Evolutionary conservation across 352 stramenopile species (phyloP).

Genomic region (Plasmopara halstedii): DNA sequence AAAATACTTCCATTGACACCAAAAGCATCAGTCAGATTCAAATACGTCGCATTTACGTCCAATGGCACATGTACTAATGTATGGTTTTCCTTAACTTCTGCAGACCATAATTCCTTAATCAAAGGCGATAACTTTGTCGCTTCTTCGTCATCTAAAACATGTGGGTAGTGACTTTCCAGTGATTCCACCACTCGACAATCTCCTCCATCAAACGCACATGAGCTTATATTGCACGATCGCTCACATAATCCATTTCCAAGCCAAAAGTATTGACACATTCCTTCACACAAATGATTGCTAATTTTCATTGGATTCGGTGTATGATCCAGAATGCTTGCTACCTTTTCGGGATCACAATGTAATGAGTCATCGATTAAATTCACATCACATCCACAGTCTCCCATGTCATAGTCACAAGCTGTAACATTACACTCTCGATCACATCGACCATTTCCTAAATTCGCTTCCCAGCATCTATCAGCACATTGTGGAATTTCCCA

Average conservation of each 20-base stretch:
- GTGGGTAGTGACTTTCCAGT: constrained; percentile 7
- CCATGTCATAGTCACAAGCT: constrained; percentile 89
- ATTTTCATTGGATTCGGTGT: constrained; percentile 38
- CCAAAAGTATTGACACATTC: constrained; percentile 68
- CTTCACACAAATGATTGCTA: constrained; percentile 55
- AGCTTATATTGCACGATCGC: constrained; percentile 64
- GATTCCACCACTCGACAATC: constrained; percentile 49
- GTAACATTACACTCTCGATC: constrained; percentile 86
- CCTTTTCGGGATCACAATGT: constrained; percentile 49
- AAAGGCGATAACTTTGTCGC: constrained; percentile 19
- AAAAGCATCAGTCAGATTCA: constrained; percentile 63
- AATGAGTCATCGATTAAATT: constrained; percentile 33
- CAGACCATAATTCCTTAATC: constrained; percentile 34
- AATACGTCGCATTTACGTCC: constrained; percentile 48
- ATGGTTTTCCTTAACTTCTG: constrained; percentile 38
- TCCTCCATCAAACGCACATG: constrained; percentile 79
- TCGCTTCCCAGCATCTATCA: constrained; percentile 60
- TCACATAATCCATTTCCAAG: constrained; percentile 81
- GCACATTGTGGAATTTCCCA: constrained; percentile 91
- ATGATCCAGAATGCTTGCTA: constrained; percentile 50
- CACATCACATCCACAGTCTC: constrained; percentile 87
- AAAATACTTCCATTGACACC: constrained; percentile 51
- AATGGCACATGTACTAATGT: constrained; percentile 64
- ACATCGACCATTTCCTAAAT: constrained; percentile 80
- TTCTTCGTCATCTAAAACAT: constrained; percentile 10